Conservation (phyloP, 2,329 filamentous ascomycete species). For the Microdochium paspali region DNA sequence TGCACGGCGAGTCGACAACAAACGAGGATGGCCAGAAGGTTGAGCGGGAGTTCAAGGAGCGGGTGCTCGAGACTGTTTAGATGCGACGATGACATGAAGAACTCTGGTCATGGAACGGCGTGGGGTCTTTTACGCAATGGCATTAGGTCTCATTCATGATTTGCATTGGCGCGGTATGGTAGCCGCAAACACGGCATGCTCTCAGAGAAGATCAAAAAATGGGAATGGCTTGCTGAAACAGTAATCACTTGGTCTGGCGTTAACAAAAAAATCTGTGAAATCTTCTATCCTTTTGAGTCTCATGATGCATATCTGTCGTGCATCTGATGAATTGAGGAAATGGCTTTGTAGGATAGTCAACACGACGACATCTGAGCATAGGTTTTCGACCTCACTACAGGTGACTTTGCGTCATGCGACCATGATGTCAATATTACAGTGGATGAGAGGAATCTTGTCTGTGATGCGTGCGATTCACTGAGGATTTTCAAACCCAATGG, state of each 20-base stretch:
- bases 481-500: no score
- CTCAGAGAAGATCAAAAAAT: constrained; percentile 22
- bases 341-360: no score
- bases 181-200: constrained; percentile 24
- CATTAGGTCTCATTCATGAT: constrained; percentile 37
- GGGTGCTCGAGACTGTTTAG: constrained; percentile 90
- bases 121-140: constrained; percentile 33
- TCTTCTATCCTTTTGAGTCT: background rate
- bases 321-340: no score
- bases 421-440: no score
- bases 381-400: no score
- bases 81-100: constrained; percentile 19
- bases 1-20: constrained; percentile 94
- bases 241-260: constrained; percentile 1
- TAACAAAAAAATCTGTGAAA: background rate
- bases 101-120: constrained; percentile 31
- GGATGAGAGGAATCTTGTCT: no score
- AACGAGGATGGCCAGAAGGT: constrained; percentile 98
- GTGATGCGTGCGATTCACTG: no score
- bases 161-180: constrained; percentile 37
- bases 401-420: no score
- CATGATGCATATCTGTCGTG: no score
- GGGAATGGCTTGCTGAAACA: constrained; percentile 24
- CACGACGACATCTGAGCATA: no score
- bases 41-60: constrained; percentile 99